Evolutionary conservation across 768 basidiomycete genomes (phyloP).

Genomic region (Tylopilus subfusipes): DNA sequence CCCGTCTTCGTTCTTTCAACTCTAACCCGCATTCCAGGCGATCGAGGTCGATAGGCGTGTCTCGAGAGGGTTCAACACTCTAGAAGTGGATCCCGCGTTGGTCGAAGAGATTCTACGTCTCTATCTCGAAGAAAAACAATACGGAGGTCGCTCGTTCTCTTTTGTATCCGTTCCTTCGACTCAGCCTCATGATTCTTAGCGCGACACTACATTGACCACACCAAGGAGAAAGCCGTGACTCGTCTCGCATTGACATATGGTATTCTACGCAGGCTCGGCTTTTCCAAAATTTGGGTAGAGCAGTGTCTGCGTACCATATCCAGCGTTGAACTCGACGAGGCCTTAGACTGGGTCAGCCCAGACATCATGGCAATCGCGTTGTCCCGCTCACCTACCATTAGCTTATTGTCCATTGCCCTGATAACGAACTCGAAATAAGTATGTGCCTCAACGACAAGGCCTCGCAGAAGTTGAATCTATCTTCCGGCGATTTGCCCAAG

Average conservation of each 20-base stretch:
- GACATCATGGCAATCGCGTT: background rate
- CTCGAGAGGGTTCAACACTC: conserved; percentile 54
- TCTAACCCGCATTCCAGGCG: conserved; percentile 34
- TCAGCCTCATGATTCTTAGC: conserved; percentile 5
- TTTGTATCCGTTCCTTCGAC: background rate
- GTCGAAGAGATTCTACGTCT: conserved; percentile 59
- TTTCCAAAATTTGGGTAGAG: conserved; percentile 61
- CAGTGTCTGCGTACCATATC: conserved; percentile 65
- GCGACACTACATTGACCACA: conserved; percentile 39
- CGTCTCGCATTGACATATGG: conserved; percentile 80
- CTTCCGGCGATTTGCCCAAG: conserved; percentile 11
- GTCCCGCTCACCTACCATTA: conserved; percentile 28
- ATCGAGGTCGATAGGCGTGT: conserved; percentile 80
- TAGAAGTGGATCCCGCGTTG: conserved; percentile 61
- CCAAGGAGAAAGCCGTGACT: conserved; percentile 67
- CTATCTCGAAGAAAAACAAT: conserved; percentile 35
- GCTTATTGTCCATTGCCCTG: conserved; percentile 64
- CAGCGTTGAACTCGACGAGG: conserved; percentile 80
- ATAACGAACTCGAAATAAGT: conserved; percentile 51
- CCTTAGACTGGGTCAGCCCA: conserved; percentile 79
- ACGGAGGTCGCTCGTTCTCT: conserved; percentile 25
- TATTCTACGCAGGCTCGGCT: conserved; percentile 73
- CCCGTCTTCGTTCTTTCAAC: background rate
- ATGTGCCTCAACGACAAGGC: conserved; percentile 3
- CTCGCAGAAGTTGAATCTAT: background rate